phyloP scores from a whole-genome alignment of 2,329 filamentous ascomycete species.

The Domatiomyces catenatus region DNA sequence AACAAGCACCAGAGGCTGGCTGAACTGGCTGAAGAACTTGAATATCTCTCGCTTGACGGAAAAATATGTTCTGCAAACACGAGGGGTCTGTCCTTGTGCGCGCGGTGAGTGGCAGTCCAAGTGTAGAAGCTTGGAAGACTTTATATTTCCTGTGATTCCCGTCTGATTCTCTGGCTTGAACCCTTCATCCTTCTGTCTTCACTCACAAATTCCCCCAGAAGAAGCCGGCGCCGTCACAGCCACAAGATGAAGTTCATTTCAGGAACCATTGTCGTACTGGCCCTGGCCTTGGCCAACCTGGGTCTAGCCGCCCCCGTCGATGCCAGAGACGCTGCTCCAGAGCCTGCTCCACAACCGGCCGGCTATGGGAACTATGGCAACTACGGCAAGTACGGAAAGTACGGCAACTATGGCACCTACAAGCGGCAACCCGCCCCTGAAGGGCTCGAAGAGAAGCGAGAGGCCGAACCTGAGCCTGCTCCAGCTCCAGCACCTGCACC shows the following conservation, averaged over 20 bases:
- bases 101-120: background rate
- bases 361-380: conserved; percentile 1
- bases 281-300: background rate
- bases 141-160: background rate
- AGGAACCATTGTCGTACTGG: background rate
- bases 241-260: background rate
- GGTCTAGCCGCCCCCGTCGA: conserved; percentile 3
- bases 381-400: conserved; percentile 6
- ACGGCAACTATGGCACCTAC: conserved; percentile 2
- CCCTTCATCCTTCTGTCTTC: background rate
- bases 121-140: background rate
- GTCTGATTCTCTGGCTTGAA: background rate
- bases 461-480: background rate
- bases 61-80: background rate
- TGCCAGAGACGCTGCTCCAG: conserved; percentile 2
- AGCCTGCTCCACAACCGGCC: background rate
- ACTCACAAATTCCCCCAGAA: background rate
- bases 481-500: background rate
- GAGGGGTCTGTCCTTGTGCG: background rate
- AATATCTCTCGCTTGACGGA: background rate
- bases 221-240: conserved; percentile 9
- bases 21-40: background rate
- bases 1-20: background rate
- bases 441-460: background rate
- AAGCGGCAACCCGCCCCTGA: background rate